Base-by-base conservation (phyloP, 192 early-diverging fungal species). In the Mortierella hygrophila region DNA sequence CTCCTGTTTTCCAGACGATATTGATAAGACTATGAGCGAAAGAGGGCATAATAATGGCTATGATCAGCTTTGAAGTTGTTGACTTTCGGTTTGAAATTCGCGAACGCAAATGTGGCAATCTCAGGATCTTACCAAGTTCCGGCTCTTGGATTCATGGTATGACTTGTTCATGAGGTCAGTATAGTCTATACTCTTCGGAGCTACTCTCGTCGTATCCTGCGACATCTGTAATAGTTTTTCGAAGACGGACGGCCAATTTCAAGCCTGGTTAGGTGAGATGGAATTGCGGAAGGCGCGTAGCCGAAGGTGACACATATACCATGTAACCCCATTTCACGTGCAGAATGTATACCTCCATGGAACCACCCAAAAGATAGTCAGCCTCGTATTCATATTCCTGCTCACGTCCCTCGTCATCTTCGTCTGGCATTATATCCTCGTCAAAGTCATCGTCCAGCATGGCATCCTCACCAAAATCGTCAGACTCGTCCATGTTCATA, bases 351-450 rank as follows among this genome's bases (percentile, higher is more conserved):
- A 83, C 82, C 82, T 83, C 49, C 10, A 78, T 16, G 41, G 68
- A 47, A 0, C 82, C 82, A 8, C 72, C 82, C 23, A 75, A 49
- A 5, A 72, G 44, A 4, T 52, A 23, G 32, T 83, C 77, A 1
- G 76, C 82, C 6, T 78, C 44, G 44, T 83, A 83, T 9, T 83
- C 82, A 23, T 69, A 83, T 16, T 80, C 78, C 18, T 80, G 55
- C 40, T 78, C 44, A 38, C 26, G 42, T 21, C 5, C 65, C 1
- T 68, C 75, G 9, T n/a, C 13, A 26, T 37, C 42, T 1, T 16
- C 46, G 35, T 68, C 29, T 13, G 8, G 26, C 72, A 29, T 35
- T 1, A 49, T 32, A 7, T 3, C 26, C 72, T 73, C 26, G 15
- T 20, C 20, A 41, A 21, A 16, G n/a, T 49, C 71, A 4, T 65